Percentiles rank a stretch among this genome's conserved stretches.
phyloP scores from a whole-genome alignment of 257 asterid species.

The Lycium ferocissimum region DNA sequence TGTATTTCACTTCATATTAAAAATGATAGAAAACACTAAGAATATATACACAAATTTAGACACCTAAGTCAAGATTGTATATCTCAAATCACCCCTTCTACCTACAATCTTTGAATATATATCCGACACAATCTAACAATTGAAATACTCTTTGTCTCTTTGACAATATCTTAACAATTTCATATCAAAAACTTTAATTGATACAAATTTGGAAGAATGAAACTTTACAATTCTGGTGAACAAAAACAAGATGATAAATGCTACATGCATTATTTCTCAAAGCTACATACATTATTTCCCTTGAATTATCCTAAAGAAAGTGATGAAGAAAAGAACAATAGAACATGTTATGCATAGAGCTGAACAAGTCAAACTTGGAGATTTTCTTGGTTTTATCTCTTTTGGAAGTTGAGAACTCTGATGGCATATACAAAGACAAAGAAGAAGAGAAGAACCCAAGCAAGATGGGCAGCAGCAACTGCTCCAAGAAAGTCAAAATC shows the following conservation, averaged over 20 bases:
- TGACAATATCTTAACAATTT: not conserved
- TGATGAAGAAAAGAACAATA: not conserved
- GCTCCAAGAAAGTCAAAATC: slow-evolving; percentile 64
- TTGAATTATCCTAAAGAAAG: not conserved
- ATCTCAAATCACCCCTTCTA: too few relatives aligned
- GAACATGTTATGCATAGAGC: not conserved
- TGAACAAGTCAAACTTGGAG: not conserved
- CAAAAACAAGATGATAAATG: slow-evolving; percentile 11
- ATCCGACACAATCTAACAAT: too few relatives aligned
- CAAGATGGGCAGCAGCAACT: slow-evolving; percentile 71
- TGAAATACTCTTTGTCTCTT: too few relatives aligned
- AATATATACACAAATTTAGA: too few relatives aligned
- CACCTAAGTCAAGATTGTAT: too few relatives aligned
- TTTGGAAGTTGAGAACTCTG: slow-evolving; percentile 71
- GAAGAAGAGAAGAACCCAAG: slow-evolving; percentile 69
- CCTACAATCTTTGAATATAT: too few relatives aligned
- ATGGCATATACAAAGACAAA: slow-evolving; percentile 68
- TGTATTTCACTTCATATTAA: too few relatives aligned
- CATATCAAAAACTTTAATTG: not conserved
- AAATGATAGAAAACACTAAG: too few relatives aligned
- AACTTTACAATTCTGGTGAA: not conserved
- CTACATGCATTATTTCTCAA: not conserved
- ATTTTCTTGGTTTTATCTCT: slow-evolving; percentile 46
- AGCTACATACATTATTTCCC: not conserved
- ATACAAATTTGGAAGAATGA: not conserved